These are phyloP conservation scores for Kingdonia uniflora DNA, from an alignment of 164 flowering plant genomes.

Conservation along the genomic window DNA sequence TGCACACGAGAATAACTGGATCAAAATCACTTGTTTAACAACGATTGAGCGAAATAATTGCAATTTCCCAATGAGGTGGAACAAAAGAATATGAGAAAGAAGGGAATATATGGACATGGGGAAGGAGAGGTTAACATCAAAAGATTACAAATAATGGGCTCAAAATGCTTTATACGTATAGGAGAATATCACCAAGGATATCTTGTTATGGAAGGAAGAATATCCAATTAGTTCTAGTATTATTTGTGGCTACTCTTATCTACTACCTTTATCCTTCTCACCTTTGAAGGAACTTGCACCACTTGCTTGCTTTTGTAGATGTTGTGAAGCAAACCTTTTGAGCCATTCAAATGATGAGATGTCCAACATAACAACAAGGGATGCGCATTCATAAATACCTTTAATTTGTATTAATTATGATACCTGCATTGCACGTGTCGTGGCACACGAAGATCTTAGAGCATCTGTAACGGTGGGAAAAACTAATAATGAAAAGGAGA, in stretches of 20 bases:
- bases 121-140: conserved; percentile 24
- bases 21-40: neutral
- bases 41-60: neutral
- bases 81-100: neutral
- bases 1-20: neutral
- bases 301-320: conserved; percentile 2
- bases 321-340: conserved; percentile 5
- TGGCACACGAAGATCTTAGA: too few relatives aligned
- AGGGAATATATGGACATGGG: conserved; percentile 13
- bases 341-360: conserved; percentile 21
- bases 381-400: too few relatives aligned
- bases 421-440: too few relatives aligned
- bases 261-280: conserved; percentile 7
- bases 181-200: conserved; percentile 7
- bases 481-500: too few relatives aligned
- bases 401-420: too few relatives aligned
- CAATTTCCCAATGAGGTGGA: neutral
- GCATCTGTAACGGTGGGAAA: too few relatives aligned
- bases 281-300: conserved; percentile 3
- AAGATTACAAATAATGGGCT: conserved; percentile 1
- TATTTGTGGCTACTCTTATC: conserved; percentile 9
- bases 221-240: conserved; percentile 1
- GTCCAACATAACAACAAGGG: conserved; percentile 56
- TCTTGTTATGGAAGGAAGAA: conserved; percentile 2
- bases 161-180: conserved; percentile 8